Conservation (phyloP, 305 asterid species). For the Solanum hybrid region DNA sequence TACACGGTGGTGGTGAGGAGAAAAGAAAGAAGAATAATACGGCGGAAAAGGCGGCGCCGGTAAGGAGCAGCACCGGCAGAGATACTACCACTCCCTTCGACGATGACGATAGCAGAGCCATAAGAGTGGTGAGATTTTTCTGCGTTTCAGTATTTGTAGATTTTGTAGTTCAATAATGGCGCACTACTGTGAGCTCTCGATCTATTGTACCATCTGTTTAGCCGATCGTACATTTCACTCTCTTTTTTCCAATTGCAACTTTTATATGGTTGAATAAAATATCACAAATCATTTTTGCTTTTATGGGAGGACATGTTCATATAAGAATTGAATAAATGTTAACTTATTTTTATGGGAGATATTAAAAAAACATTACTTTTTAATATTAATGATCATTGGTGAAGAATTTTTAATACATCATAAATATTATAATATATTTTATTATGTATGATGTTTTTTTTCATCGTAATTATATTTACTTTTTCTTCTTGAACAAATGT, state of each 20-base stretch:
- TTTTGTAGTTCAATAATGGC: not conserved
- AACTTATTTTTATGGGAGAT: not conserved
- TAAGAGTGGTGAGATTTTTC: not conserved
- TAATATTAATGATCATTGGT: not conserved
- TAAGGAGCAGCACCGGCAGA: slow-evolving; percentile 51
- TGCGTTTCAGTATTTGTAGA: not conserved
- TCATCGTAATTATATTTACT: not conserved
- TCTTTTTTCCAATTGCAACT: not conserved
- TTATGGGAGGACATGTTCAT: not conserved
- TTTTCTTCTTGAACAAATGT: not conserved
- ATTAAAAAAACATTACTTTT: not conserved
- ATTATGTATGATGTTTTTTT: too few relatives aligned
- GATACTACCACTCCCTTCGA: slow-evolving; percentile 75
- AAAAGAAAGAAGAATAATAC: slow-evolving; percentile 41
- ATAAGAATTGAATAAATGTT: too few relatives aligned
- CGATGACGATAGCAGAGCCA: slow-evolving; percentile 22
- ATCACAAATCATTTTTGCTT: not conserved
- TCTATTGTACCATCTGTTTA: not conserved
- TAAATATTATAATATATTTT: not conserved
- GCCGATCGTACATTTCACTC: not conserved
- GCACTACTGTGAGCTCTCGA: not conserved
- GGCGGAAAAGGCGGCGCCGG: slow-evolving; percentile 35
- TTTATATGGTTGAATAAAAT: not conserved
- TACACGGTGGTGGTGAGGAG: slow-evolving; percentile 37
- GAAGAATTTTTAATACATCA: not conserved